These are phyloP conservation scores for Fusarium equiseti DNA, from an alignment of 2,329 filamentous ascomycete species.

Conservation along the genomic window DNA sequence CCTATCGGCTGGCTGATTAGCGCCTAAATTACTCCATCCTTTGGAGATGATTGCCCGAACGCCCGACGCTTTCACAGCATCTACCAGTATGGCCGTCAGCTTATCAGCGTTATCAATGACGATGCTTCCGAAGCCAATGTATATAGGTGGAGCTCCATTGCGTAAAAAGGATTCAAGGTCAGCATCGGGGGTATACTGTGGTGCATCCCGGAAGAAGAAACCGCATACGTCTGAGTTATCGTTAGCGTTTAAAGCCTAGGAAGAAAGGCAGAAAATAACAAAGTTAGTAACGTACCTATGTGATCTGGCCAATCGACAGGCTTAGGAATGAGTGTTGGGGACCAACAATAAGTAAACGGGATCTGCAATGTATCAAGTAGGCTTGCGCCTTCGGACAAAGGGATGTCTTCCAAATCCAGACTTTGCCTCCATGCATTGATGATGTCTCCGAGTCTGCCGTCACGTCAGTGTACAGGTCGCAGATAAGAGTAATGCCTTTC, in stretches of 20 bases:
- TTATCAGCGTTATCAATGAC: background rate
- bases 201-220: slow-evolving; percentile 3
- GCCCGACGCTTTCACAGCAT: background rate
- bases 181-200: no score
- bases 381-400: no score
- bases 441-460: no score
- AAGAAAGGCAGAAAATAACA: background rate
- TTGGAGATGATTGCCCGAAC: background rate
- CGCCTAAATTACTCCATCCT: slow-evolving; percentile 2
- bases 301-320: background rate
- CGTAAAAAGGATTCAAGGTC: background rate
- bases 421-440: no score
- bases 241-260: no score
- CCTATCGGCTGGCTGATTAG: slow-evolving; percentile 50
- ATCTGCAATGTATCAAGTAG: no score
- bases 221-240: no score
- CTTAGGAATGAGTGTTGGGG: background rate
- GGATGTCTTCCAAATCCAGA: no score
- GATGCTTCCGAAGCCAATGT: slow-evolving; percentile 6
- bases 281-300: background rate
- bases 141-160: background rate
- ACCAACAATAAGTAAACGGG: background rate
- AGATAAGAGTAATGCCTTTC: no score
- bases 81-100: background rate
- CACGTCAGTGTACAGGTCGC: no score